Evolutionary conservation across 495 filamentous ascomycete genomes (phyloP).

Genomic region (Penicillium egyptiacum): DNA sequence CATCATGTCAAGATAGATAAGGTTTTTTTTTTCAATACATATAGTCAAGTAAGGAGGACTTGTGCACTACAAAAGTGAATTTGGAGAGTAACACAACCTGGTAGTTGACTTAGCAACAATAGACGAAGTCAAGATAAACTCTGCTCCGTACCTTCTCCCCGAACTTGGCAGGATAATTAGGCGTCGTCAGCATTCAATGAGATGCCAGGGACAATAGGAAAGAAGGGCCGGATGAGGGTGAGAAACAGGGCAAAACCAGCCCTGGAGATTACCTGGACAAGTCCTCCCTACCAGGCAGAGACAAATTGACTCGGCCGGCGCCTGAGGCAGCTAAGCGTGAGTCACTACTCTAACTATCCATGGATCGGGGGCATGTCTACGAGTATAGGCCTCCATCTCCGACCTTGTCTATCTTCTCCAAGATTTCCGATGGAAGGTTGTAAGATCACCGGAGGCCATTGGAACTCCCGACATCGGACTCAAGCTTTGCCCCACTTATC

Average conservation of each 20-base stretch:
- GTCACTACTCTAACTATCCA: neutral
- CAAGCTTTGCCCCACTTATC: neutral
- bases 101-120: neutral
- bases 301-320: neutral
- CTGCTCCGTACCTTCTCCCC: neutral
- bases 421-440: neutral
- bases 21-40: neutral
- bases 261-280: neutral
- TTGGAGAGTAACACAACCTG: neutral
- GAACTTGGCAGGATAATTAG: neutral
- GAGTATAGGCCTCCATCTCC: neutral
- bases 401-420: neutral
- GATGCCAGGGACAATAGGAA: neutral
- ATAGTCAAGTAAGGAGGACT: conserved; percentile 8
- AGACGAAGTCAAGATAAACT: neutral
- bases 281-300: neutral
- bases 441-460: neutral
- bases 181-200: neutral
- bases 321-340: neutral
- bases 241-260: neutral
- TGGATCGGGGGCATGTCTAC: neutral
- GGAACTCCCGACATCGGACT: neutral
- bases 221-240: neutral
- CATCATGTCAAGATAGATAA: neutral
- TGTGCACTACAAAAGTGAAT: neutral